These are phyloP conservation scores for Paracoccidioides brasiliensis DNA, from an alignment of 2,329 filamentous ascomycete genomes.

Conservation along the genomic window DNA sequence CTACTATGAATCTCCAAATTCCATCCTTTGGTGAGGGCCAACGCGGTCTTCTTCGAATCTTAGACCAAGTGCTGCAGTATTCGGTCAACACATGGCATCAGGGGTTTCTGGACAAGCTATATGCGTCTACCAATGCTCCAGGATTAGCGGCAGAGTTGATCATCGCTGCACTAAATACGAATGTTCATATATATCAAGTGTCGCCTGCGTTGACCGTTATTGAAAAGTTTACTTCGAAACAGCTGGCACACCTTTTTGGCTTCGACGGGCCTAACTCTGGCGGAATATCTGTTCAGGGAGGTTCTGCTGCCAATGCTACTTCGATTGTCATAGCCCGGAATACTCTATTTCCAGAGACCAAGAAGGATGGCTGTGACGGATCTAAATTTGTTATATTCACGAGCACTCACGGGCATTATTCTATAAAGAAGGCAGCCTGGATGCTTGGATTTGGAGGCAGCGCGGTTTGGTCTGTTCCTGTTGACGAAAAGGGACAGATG, in stretches of 20 bases:
- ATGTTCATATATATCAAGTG: slow-evolving; percentile 86
- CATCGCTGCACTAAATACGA: slow-evolving; percentile 79
- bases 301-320: slow-evolving; percentile 70
- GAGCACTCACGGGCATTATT: slow-evolving; percentile 83
- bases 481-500: slow-evolving; percentile 64
- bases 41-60: slow-evolving; percentile 58
- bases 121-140: slow-evolving; percentile 77
- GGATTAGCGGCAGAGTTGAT: slow-evolving; percentile 77
- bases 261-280: slow-evolving; percentile 55
- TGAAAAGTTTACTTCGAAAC: slow-evolving; percentile 66
- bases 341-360: slow-evolving; percentile 66
- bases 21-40: slow-evolving; percentile 49
- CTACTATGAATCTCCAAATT: slow-evolving; percentile 40
- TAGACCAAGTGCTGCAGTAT: slow-evolving; percentile 62
- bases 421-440: slow-evolving; percentile 85
- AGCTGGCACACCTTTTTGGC: slow-evolving; percentile 64
- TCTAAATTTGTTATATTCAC: slow-evolving; percentile 72
- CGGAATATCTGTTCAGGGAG: slow-evolving; percentile 66
- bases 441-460: slow-evolving; percentile 70
- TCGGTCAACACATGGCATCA: slow-evolving; percentile 99
- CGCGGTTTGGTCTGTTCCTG: slow-evolving; percentile 59
- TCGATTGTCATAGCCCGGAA: slow-evolving; percentile 82
- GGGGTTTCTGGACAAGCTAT: slow-evolving; percentile 91
- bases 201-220: slow-evolving; percentile 78
- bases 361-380: slow-evolving; percentile 53